Evolutionary conservation across 2,329 filamentous ascomycete genomes (phyloP), one percentile per base, ranked within the genome.

Genomic region (Aspergillus uvarum): DNA sequence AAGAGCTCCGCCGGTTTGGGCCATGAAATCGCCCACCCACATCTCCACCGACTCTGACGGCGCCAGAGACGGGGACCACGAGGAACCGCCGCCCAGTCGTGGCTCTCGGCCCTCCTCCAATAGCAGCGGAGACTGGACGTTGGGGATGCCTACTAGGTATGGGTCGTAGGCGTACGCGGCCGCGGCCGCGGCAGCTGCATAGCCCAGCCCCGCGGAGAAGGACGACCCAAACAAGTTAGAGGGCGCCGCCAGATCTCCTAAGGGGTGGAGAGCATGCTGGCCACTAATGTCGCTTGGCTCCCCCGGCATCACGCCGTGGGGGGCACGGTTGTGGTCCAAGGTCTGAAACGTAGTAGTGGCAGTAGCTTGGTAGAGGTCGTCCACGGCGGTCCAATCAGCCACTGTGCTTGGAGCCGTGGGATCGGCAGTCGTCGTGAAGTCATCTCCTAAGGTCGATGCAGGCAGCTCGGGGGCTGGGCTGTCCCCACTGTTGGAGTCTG

Each of bases 1-100:
- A 35, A 12, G 2, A 5, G 26, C 49, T 6, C 32, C 52, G 5
- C 56, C 59, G 6, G 55, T 51, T 24, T 63, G 56, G 4, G 59
- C 49, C 7, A 59, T 59, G 14, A 63, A 63, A 24, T 63, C 56
- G 1, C 35, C 57, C 10, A 63, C 44, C 31, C 61, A 47, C 51
- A 59, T 51, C 11, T 62, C 59, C 1, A 62, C 51, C 0, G 62
- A 58, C 14, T 51, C 32, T 11, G 62, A 47, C 8, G 56, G 35
- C 11, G 52, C 49, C 8, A 59, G 21, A 44, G 56, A 52, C 12
- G 56, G 57, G 1, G 51, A 58, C 44, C 59, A 29, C 0, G 29
- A 56, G 1, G 32, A 14, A 7, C 58, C 12, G 12, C 58, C 12
- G 11, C 31, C 49, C 4, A 35, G 26, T 8, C 24, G 35, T 7